Conservation (phyloP, 441 rosid genomes). For the Arabidopsis hybrid region DNA sequence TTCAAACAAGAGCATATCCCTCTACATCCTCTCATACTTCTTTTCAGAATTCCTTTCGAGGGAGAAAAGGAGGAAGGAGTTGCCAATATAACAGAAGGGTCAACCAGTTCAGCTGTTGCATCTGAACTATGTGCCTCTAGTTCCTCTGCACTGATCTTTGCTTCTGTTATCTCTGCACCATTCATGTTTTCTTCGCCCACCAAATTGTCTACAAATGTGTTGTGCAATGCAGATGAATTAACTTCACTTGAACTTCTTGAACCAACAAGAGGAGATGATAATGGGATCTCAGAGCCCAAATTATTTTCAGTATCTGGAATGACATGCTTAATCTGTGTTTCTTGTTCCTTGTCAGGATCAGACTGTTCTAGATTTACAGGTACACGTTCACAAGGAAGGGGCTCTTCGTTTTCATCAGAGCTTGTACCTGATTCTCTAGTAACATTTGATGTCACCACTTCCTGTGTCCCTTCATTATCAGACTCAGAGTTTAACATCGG, state of each 20-base stretch:
- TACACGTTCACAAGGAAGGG: slow-evolving; percentile 34
- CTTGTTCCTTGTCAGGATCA: slow-evolving; percentile 43
- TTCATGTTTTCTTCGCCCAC: slow-evolving; percentile 24
- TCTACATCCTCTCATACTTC: slow-evolving; percentile 70
- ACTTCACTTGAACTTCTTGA: slow-evolving; percentile 38
- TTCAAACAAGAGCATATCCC: slow-evolving; percentile 75
- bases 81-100: slow-evolving; percentile 31
- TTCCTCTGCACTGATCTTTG: slow-evolving; percentile 31
- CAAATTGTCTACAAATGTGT: slow-evolving; percentile 9
- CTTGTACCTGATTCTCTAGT: slow-evolving; percentile 28
- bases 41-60: slow-evolving; percentile 65
- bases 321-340: slow-evolving; percentile 39
- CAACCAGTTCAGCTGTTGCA: slow-evolving; percentile 38
- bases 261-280: slow-evolving; percentile 42
- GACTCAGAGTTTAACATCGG: no score
- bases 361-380: slow-evolving; percentile 29
- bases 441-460: slow-evolving; percentile 15
- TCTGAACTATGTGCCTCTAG: slow-evolving; percentile 38
- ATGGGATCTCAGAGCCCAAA: slow-evolving; percentile 25
- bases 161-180: slow-evolving; percentile 19
- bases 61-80: slow-evolving; percentile 44
- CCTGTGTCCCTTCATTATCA: background rate
- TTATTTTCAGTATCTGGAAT: slow-evolving; percentile 38
- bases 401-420: slow-evolving; percentile 22
- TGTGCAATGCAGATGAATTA: slow-evolving; percentile 19